phyloP scores from a whole-genome alignment of 345 rosid species.

The Atalantia buxifolia region DNA sequence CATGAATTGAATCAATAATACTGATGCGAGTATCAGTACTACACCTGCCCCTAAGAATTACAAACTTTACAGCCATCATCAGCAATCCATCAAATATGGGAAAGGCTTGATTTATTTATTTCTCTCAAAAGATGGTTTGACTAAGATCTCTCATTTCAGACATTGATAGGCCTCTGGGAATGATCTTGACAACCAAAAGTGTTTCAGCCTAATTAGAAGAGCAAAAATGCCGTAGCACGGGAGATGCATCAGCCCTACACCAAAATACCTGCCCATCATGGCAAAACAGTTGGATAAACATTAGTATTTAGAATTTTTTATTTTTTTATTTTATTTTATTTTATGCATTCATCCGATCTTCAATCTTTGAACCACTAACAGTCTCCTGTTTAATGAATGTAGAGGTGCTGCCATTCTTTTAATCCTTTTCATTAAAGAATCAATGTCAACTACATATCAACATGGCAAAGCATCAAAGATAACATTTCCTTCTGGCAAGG shows the following conservation, averaged over 20 bases:
- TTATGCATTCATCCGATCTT: neutral
- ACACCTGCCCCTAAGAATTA: neutral
- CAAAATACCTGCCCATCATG: slow-evolving; percentile 62
- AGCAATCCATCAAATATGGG: neutral
- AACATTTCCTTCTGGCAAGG: neutral
- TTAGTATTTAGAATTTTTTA: neutral
- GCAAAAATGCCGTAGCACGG: slow-evolving; percentile 72
- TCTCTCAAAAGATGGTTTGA: neutral
- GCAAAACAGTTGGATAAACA: slow-evolving; percentile 2
- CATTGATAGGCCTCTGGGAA: slow-evolving; percentile 42
- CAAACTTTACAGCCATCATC: neutral
- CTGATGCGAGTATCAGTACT: neutral
- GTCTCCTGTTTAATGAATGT: neutral
- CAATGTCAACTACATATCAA: neutral
- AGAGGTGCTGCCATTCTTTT: neutral
- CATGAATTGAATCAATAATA: slow-evolving; percentile 4
- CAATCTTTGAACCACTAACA: neutral
- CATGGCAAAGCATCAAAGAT: neutral
- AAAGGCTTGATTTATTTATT: neutral
- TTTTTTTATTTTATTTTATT: too few species aligned
- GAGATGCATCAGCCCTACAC: slow-evolving; percentile 60
- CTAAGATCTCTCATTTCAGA: slow-evolving; percentile 5
- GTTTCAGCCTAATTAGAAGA: slow-evolving; percentile 57
- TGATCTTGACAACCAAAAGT: slow-evolving; percentile 40
- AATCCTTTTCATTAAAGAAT: neutral